Evolutionary conservation across 169 alveolate genomes (phyloP).

Genomic region (Plasmodium gaboni): DNA sequence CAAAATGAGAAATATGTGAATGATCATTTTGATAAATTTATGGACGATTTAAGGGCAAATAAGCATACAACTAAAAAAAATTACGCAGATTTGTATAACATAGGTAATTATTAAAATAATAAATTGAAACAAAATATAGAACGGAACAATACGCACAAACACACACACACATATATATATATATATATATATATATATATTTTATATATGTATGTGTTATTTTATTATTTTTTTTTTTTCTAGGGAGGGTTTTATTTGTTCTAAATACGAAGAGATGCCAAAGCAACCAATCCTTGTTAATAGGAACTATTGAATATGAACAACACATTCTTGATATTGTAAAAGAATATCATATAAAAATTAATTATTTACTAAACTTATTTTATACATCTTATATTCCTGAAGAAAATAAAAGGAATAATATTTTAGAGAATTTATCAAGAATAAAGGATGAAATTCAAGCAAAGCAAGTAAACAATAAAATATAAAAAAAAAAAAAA

Average conservation of each 20-base stretch:
- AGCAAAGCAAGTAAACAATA: slow-evolving; percentile 45
- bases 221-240: not conserved
- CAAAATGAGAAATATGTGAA: slow-evolving; percentile 10
- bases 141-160: not conserved
- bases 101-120: slow-evolving; percentile 15
- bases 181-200: no score
- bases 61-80: slow-evolving; percentile 20
- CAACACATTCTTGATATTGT: slow-evolving; percentile 67
- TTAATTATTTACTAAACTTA: slow-evolving; percentile 57
- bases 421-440: slow-evolving; percentile 50
- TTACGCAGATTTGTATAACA: slow-evolving; percentile 47
- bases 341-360: slow-evolving; percentile 63
- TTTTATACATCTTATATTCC: slow-evolving; percentile 69
- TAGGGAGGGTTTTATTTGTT: slow-evolving; percentile 58
- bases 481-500: slow-evolving; percentile 6
- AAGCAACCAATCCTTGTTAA: slow-evolving; percentile 55
- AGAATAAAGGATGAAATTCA: slow-evolving; percentile 63
- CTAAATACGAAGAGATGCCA: slow-evolving; percentile 61
- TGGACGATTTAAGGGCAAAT: slow-evolving; percentile 24
- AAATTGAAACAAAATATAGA: not conserved
- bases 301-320: slow-evolving; percentile 69
- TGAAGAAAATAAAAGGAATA: slow-evolving; percentile 51
- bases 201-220: no score
- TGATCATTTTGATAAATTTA: slow-evolving; percentile 13
- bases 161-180: no score